These are phyloP conservation scores for Nemophila menziesii DNA, from an alignment of 257 asterid genomes.

Conservation along the genomic window DNA sequence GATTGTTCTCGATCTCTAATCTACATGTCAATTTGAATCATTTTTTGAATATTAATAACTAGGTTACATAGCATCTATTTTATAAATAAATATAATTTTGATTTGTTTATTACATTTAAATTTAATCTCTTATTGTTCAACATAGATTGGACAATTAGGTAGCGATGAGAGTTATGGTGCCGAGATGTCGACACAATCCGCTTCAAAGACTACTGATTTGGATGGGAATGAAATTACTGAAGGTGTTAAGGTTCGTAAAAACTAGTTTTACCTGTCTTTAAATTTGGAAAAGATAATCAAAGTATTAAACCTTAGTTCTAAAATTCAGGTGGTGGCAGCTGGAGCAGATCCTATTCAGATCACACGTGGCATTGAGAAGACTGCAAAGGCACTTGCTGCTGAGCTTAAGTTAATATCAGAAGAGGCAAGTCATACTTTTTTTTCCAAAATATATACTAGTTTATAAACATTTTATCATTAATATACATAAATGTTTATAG, in stretches of 20 bases:
- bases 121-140: not conserved
- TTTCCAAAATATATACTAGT: not conserved
- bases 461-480: too few relatives aligned
- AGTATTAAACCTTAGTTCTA: not conserved
- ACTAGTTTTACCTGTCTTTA: not conserved
- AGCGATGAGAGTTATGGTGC: conserved; percentile 29
- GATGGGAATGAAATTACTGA: conserved; percentile 33
- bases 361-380: conserved; percentile 46
- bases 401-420: conserved; percentile 45
- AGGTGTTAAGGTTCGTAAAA: conserved; percentile 26
- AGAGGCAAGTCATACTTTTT: conserved; percentile 22
- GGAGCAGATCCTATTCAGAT: conserved; percentile 54
- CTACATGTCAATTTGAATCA: too few relatives aligned
- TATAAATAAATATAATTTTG: too few relatives aligned
- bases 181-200: conserved; percentile 27
- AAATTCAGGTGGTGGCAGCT: conserved; percentile 44
- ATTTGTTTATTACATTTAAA: too few relatives aligned
- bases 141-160: conserved; percentile 28
- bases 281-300: not conserved
- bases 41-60: too few relatives aligned
- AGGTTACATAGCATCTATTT: not conserved
- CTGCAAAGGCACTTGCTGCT: conserved; percentile 34
- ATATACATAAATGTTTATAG: conserved; percentile 6
- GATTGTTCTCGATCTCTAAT: too few relatives aligned
- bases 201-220: conserved; percentile 31